Evolutionary conservation across 257 asterid species (phyloP).

Genomic region (Rauvolfia tetraphylla): DNA sequence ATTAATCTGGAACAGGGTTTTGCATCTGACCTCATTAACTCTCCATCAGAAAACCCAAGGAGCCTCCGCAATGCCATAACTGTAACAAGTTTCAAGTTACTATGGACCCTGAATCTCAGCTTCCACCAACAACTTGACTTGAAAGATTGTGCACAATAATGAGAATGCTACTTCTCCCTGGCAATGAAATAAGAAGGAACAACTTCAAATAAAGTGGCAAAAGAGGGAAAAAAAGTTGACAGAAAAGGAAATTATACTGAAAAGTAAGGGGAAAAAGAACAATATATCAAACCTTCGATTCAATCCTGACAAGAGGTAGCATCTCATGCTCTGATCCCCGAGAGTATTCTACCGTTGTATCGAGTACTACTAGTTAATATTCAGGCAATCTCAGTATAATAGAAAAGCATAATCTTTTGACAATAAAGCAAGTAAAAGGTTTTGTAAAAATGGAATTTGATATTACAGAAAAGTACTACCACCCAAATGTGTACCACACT

Average conservation of each 20-base stretch:
- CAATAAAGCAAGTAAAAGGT: not conserved
- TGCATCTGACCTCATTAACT: constrained; percentile 82
- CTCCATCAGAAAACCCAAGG: constrained; percentile 84
- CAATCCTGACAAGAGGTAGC: not conserved
- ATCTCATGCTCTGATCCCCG: not conserved
- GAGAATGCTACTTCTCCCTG: not conserved
- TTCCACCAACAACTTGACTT: not conserved
- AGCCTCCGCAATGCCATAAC: constrained; percentile 71
- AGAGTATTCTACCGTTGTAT: not conserved
- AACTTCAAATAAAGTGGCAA: not conserved
- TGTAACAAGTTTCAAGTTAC: not conserved
- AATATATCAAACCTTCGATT: not conserved
- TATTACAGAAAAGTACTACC: not conserved
- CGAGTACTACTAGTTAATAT: not conserved
- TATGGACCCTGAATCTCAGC: not conserved
- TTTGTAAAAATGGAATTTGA: not conserved
- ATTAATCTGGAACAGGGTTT: constrained; percentile 78
- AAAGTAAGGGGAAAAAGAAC: not conserved
- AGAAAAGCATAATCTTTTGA: not conserved
- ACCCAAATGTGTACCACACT: not conserved
- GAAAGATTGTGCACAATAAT: not conserved
- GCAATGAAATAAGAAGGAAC: not conserved
- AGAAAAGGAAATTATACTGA: not conserved
- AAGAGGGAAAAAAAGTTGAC: not conserved
- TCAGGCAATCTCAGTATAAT: not conserved